Base-by-base conservation (phyloP, 306 rosid species). In the Betula pendula region DNA sequence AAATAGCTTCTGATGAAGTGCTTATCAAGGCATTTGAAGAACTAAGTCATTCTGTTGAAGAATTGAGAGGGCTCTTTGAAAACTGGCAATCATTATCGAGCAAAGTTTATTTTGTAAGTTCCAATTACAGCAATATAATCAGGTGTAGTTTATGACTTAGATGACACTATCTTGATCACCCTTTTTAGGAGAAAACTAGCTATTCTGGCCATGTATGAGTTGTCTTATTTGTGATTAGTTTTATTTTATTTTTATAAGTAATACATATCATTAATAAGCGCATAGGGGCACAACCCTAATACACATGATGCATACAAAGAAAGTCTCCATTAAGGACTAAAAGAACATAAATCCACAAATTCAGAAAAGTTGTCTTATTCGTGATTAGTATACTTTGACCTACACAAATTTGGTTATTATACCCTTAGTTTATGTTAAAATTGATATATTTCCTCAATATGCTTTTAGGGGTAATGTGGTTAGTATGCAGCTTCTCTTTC, bases 101-200 rank as follows among this genome's bases (percentile, higher is more conserved):
- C 89, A 96, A 91, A 93, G 82, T 89, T 65, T 91, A 88, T 80
- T 90, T 96, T 84, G 99, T 96, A 91, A 93, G 99, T 92, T 53
- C 69, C 80, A 71, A 68, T 17, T 27, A 24, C 75, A n/a, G 44
- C 63, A 56, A 59, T 70, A 35, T 72, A 53, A 43, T 47, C 35
- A 51, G 53, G 71, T 48, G 59, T 71, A 68, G 49, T 65, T 63
- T 76, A 52, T 77, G 9, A 55, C 67, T 48, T 49, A 67, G 58
- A 65, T 49, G 56, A 45, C 12, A 7, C 44, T 72, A 43, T 58
- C 19, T 40, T 74, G 25, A 70, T 72, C 73, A 51, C 63, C 49
- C 56, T 42, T 60, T 86, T 19, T 10, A 69, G 56, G 45, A 49
- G 60, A 66, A 60, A 72, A 66, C 45, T 44, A 49, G 45, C n/a